phyloP scores from a whole-genome alignment of 768 basidiomycete species.

The Thelephora ganbajun region DNA sequence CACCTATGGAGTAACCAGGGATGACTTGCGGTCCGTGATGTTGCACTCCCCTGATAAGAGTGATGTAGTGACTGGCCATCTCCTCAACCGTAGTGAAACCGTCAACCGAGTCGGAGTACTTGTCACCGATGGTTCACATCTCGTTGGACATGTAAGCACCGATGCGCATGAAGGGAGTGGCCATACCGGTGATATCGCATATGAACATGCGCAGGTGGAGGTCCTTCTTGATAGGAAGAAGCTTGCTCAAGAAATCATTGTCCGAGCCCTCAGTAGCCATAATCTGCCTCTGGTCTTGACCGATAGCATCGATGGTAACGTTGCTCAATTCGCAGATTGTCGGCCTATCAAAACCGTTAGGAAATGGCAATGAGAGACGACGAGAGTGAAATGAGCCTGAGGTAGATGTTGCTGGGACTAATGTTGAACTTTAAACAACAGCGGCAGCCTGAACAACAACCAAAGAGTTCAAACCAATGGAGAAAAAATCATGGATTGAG shows the following conservation, averaged over 20 bases:
- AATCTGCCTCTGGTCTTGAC: slow-evolving; percentile 15
- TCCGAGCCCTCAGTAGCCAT: slow-evolving; percentile 18
- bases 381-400: slow-evolving; percentile 8
- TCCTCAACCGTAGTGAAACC: slow-evolving; percentile 17
- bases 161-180: slow-evolving; percentile 18
- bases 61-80: slow-evolving; percentile 19
- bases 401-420: slow-evolving; percentile 16
- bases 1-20: slow-evolving; percentile 17
- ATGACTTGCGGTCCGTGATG: slow-evolving; percentile 15
- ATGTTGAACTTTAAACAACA: slow-evolving; percentile 15
- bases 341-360: slow-evolving; percentile 7
- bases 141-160: slow-evolving; percentile 19
- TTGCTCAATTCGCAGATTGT: slow-evolving; percentile 14
- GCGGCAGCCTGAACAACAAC: slow-evolving; percentile 20
- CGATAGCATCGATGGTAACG: slow-evolving; percentile 14
- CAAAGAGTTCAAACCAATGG: slow-evolving; percentile 18
- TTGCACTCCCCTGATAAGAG: slow-evolving; percentile 15
- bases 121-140: slow-evolving; percentile 21
- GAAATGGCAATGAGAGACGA: no score
- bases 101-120: slow-evolving; percentile 16
- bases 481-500: slow-evolving; percentile 18
- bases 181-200: slow-evolving; percentile 19
- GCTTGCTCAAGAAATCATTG: slow-evolving; percentile 15
- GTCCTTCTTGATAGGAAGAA: slow-evolving; percentile 19
- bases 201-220: slow-evolving; percentile 14